A percentile compares a stretch with the other conserved stretches of the same genome.
Conservation (phyloP, 1,139 yeast genomes). For the Yamadazyma songkhlaensis region DNA sequence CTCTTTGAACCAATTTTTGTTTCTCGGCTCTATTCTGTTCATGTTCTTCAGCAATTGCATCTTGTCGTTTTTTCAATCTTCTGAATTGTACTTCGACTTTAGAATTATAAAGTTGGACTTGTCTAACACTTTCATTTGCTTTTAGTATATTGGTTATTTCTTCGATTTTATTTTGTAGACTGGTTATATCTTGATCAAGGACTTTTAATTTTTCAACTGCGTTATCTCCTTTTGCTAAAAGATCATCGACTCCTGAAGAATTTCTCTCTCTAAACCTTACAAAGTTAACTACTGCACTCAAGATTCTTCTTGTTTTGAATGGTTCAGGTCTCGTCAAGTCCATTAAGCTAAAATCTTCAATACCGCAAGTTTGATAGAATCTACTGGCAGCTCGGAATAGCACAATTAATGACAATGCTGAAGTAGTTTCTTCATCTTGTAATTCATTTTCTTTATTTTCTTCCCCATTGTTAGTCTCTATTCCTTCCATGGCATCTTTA, state of each 20-base stretch:
- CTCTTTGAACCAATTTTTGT: constrained; percentile 49
- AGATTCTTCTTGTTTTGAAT: constrained; percentile 54
- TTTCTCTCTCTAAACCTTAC: constrained; percentile 82
- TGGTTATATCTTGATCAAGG: constrained; percentile 34
- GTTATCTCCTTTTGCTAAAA: constrained; percentile 54
- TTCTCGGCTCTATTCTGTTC: constrained; percentile 65
- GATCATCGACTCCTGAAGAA: constrained; percentile 63
- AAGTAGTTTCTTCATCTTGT: constrained; percentile 22
- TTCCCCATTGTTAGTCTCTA: constrained; percentile 4
- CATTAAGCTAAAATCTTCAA: constrained; percentile 69
- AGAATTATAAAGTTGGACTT: constrained; percentile 54
- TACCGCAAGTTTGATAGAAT: constrained; percentile 72
- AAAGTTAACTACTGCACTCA: constrained; percentile 83
- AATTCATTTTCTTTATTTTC: constrained; percentile 7
- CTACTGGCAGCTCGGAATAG: constrained; percentile 58
- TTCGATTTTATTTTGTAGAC: constrained; percentile 41
- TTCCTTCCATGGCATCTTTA: constrained; percentile 1
- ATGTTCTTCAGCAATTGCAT: constrained; percentile 63
- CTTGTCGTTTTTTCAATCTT: constrained; percentile 62
- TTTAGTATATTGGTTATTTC: constrained; percentile 29
- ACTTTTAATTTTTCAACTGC: constrained; percentile 24
- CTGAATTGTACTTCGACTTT: constrained; percentile 63
- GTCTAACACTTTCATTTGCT: constrained; percentile 34
- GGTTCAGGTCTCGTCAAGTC: constrained; percentile 72
- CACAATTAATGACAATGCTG: constrained; percentile 46